Evolutionary conservation across 108 stramenopile genomes (phyloP), one percentile per base, ranked within the genome.

Genomic region (Asterionellopsis glacialis): DNA sequence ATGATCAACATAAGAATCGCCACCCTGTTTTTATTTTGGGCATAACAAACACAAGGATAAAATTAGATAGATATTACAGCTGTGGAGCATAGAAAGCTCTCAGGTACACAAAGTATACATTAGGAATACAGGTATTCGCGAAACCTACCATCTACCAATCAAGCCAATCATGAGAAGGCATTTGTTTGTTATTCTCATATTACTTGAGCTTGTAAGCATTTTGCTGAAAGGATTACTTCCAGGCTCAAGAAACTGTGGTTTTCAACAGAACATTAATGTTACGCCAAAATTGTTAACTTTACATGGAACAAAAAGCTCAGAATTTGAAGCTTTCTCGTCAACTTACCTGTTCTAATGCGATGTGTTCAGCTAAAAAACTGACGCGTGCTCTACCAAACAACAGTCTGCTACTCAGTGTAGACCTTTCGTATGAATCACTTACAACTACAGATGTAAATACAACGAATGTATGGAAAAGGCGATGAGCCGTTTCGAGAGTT

Each of bases 371-470:
- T 11, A 62, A 49, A 62, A 61, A 69, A n/a, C 25, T 39, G 11
- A 70, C 60, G 26, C 63, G 60, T 13, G 69, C 63, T 26, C 18
- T 48, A 25, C 63, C 69, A 44, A 70, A 70, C 15, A 70, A 43
- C n/a, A 50, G 11, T 4, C 15, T 44, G 23, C 45, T 22, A 21
- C 63, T 28, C 11, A 64, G 25, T 39, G 25, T 59, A 0, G 63
- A 52, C 13, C 38, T 63, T 52, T 63, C 69, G 45, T 70, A 70
- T n/a, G 63, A 64, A 43, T 70, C 69, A 16, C 49, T 51, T 10
- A 64, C 55, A 2, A 70, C 39, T 33, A 7, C 2, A 33, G 33
- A 5, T 33, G 33, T 2, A 2, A 21, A 21, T 47, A 47, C 2
- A 21, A 21, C 19, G 45, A 47, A 21, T 47, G n/a, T n/a, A n/a